A percentile compares a stretch with the other conserved stretches of the same genome.
Conservation (phyloP, 1,284 basidiomycete species). For the Bjerkandera adusta region DNA sequence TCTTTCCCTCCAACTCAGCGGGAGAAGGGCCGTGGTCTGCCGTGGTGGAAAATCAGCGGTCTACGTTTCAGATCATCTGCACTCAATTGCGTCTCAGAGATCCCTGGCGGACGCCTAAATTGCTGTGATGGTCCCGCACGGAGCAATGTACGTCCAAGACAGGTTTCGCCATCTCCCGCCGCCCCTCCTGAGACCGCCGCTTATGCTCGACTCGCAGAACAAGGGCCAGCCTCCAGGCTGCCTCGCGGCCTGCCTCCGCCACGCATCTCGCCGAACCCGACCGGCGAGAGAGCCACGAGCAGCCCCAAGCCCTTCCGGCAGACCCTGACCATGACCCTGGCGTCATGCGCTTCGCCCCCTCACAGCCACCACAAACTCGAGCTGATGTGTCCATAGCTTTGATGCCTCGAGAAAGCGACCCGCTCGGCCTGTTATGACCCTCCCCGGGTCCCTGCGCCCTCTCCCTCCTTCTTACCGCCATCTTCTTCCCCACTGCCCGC, state of each 20-base stretch:
- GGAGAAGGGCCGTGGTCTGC: neutral
- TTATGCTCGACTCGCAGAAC: neutral
- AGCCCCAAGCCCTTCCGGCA: too few species aligned
- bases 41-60: neutral
- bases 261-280: too few species aligned
- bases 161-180: neutral
- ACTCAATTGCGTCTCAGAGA: too few species aligned
- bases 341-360: neutral
- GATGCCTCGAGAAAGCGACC: neutral
- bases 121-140: too few species aligned
- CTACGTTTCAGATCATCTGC: too few species aligned
- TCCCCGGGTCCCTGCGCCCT: neutral
- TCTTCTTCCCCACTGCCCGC: neutral
- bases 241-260: too few species aligned
- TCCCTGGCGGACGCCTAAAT: too few species aligned
- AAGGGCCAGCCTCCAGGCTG: neutral
- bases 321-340: too few species aligned
- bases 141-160: too few species aligned
- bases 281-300: too few species aligned
- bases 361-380: neutral
- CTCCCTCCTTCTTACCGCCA: neutral
- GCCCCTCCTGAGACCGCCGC: neutral
- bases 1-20: neutral
- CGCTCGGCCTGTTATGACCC: neutral
- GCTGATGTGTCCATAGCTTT: neutral